Conservation (phyloP, 1,284 basidiomycete species). For the Trichosporon sp. region DNA sequence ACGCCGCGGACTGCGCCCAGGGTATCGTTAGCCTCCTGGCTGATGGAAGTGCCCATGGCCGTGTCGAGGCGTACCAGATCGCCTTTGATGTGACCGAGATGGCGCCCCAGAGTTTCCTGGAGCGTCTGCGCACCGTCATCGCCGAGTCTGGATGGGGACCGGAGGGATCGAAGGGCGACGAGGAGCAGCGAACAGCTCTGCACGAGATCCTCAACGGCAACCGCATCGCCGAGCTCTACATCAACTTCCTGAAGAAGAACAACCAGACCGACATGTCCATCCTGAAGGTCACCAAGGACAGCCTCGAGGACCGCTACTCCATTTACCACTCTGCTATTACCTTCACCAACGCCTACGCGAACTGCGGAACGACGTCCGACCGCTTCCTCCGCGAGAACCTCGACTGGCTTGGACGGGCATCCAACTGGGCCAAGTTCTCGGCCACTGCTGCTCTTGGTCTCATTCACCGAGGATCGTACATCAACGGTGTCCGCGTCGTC, state of each 20-base stretch:
- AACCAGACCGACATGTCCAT: constrained; percentile 88
- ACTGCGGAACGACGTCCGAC: constrained; percentile 91
- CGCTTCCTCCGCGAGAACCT: constrained; percentile 87
- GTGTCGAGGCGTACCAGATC: constrained; percentile 81
- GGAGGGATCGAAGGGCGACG: constrained; percentile 57
- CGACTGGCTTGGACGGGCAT: constrained; percentile 87
- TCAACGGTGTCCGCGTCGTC: constrained; percentile 84
- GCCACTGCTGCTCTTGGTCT: constrained; percentile 92
- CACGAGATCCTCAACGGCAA: constrained; percentile 71
- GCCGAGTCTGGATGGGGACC: constrained; percentile 32
- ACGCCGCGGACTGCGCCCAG: constrained; percentile 57
- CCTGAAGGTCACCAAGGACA: constrained; percentile 83
- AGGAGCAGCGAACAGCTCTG: constrained; percentile 49
- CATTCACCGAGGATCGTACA: constrained; percentile 92
- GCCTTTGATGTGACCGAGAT: constrained; percentile 91
- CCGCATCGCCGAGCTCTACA: constrained; percentile 82
- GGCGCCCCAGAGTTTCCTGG: constrained; percentile 84
- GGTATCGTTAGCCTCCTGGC: constrained; percentile 39
- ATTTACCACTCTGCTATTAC: constrained; percentile 94
- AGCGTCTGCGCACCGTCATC: constrained; percentile 55
- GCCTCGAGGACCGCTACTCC: constrained; percentile 86
- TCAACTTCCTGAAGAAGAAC: constrained; percentile 89
- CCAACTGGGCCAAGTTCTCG: constrained; percentile 96
- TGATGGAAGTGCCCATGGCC: constrained; percentile 50
- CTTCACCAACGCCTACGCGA: constrained; percentile 92